Base-by-base conservation (phyloP, 192 early-diverging fungal species). In the Borealophlyctis nickersoniae region DNA sequence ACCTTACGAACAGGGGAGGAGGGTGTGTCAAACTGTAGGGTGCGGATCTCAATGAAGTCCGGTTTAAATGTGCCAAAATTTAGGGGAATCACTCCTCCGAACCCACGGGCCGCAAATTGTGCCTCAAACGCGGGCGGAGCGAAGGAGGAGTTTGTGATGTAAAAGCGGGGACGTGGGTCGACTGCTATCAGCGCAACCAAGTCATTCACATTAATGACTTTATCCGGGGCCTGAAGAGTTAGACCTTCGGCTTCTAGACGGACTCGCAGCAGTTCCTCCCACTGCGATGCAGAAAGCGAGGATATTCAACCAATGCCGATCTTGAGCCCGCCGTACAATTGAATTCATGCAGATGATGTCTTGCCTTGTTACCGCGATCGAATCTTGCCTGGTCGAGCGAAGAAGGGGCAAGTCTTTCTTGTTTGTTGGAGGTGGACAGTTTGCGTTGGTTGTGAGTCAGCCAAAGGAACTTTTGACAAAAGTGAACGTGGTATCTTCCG, bases 41-140 rank as follows among this genome's bases (percentile, higher is more conserved):
- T 7, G 24, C 24, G n/a, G 24, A 72, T 52, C 45, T 69, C 58
- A 11, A 72, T 7, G 30, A 69, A 68, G 35, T 72, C 70, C n/a
- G 64, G 70, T 45, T 67, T 69, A 45, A 68, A 69, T 4, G 52
- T 55, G 11, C 58, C 63, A 55, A 72, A 69, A 14, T 9, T 4
- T 26, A 65, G 55, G 11, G 54, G 16, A 0, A 1, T 34, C n/a
- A n/a, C n/a, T n/a, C n/a, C n/a, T n/a, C n/a, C n/a, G 50, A 1
- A 4, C 23, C 23, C 34, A 13, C 2, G 52, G 1, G 52, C 52
- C 0, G 54, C 33, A 7, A 54, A 30, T 23, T 65, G 52, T 24
- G 57, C 28, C 11, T 23, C 23, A 45, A 73, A 63, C 33, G 23
- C 27, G 4, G 65, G 66, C 22, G 72, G 29, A 9, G 16, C 13